A percentile compares a stretch with the other conserved stretches of the same genome.
Evolutionary conservation across 129 eudicot genomes (phyloP).

Genomic region (Cynara cardunculus): DNA sequence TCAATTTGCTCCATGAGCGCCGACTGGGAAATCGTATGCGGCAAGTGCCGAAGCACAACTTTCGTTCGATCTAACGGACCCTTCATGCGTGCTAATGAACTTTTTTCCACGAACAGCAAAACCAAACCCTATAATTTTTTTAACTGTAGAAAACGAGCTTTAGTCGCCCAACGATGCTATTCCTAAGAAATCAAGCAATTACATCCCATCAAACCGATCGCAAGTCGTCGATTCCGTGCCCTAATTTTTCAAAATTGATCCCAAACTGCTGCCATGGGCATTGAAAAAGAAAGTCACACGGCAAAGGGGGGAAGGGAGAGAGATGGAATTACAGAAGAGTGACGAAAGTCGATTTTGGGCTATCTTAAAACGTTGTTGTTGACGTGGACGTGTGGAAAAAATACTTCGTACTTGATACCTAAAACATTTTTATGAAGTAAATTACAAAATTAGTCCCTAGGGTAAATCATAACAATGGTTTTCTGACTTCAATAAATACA

Average conservation of each 20-base stretch:
- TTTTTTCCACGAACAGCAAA: conserved; percentile 20
- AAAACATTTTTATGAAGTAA: background rate
- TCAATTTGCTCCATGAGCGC: conserved; percentile 62
- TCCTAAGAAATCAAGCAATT: background rate
- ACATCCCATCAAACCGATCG: conserved; percentile 15
- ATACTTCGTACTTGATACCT: background rate
- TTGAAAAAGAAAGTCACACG: background rate
- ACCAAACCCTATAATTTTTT: conserved; percentile 40
- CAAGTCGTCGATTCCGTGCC: conserved; percentile 14
- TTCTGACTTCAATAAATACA: too few species aligned
- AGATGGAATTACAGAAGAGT: conserved; percentile 12
- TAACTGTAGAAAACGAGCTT: conserved; percentile 13
- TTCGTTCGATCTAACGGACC: conserved; percentile 77
- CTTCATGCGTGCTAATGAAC: conserved; percentile 48
- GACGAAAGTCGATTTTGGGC: conserved; percentile 19
- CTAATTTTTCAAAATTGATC: conserved; percentile 12
- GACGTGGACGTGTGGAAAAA: conserved; percentile 15
- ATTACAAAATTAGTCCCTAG: background rate
- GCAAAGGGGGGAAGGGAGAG: background rate
- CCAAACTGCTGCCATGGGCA: conserved; percentile 8
- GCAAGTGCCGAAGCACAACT: conserved; percentile 85
- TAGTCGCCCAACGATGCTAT: background rate
- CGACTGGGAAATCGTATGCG: conserved; percentile 64
- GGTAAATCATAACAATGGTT: too few species aligned
- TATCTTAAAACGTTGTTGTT: conserved; percentile 21